Percentiles rank a stretch among this genome's conserved stretches.
phyloP scores from a whole-genome alignment of 2,329 filamentous ascomycete species.

The Alternaria sp. region DNA sequence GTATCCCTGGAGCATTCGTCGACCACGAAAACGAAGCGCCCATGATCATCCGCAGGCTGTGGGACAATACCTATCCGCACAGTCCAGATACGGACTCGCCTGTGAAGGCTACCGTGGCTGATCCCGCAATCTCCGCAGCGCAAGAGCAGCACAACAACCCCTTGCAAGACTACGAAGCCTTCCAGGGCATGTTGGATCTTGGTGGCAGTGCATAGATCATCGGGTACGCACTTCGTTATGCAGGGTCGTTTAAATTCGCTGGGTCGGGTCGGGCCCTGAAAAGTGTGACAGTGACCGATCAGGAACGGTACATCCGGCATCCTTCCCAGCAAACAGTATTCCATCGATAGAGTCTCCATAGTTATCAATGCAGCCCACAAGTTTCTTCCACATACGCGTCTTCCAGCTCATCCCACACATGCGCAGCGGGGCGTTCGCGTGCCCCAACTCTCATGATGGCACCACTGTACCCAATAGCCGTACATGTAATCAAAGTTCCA shows the following conservation, averaged over 20 bases:
- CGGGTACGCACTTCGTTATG: neutral
- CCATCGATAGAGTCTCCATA: constrained; percentile 1
- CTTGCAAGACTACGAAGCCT: neutral
- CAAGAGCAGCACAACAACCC: neutral
- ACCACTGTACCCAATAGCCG: constrained; percentile 8
- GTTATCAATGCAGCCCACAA: constrained; percentile 5
- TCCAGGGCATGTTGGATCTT: neutral
- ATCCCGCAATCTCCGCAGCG: neutral
- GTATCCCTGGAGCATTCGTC: neutral
- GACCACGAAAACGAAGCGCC: neutral
- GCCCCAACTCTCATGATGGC: constrained; percentile 6
- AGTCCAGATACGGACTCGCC: neutral
- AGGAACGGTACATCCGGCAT: neutral
- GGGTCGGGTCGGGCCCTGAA: neutral
- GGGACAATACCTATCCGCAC: neutral
- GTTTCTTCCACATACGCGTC: neutral
- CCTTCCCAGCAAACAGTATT: constrained; percentile 4
- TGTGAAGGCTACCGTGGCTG: neutral
- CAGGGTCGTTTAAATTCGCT: neutral
- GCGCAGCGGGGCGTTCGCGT: neutral
- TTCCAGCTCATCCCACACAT: neutral
- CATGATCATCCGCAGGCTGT: neutral
- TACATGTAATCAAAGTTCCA: neutral
- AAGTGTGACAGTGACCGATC: neutral
- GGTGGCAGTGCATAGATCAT: neutral